Evolutionary conservation across 2,329 filamentous ascomycete genomes (phyloP).

Genomic region (Botrytis fragariae): DNA sequence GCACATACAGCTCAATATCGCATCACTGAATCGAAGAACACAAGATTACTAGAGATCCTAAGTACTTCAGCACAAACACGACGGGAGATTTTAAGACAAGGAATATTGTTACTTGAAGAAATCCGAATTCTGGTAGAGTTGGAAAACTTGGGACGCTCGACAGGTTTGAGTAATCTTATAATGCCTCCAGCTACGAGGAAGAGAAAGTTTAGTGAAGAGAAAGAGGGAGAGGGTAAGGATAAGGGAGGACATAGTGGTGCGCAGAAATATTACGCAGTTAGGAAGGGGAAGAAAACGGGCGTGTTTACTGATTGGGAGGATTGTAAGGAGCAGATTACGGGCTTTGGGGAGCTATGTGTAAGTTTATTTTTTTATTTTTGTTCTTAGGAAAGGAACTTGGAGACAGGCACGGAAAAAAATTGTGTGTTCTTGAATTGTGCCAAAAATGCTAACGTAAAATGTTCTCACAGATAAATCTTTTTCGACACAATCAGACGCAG

Average conservation of each 20-base stretch:
- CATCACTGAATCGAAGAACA: background rate
- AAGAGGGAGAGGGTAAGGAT: background rate
- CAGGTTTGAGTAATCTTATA: background rate
- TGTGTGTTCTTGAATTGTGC: constrained; percentile 16
- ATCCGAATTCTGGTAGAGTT: background rate
- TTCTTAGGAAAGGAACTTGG: background rate
- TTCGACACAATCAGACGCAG: constrained; percentile 68
- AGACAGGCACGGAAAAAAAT: background rate
- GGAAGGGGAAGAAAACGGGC: constrained; percentile 54
- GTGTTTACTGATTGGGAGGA: constrained; percentile 63
- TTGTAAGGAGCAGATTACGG: constrained; percentile 58
- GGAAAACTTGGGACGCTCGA: background rate
- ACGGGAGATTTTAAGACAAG: background rate
- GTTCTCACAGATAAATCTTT: constrained; percentile 72
- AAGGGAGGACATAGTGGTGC: constrained; percentile 7
- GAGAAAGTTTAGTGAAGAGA: constrained; percentile 29
- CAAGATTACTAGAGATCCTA: background rate
- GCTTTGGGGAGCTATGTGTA: constrained; percentile 65
- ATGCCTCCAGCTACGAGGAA: constrained; percentile 33
- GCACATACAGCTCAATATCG: background rate
- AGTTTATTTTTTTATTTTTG: constrained; percentile 39
- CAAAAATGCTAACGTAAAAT: background rate
- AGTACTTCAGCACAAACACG: background rate
- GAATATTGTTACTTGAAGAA: background rate
- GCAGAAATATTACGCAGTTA: constrained; percentile 58